Base-by-base conservation (phyloP, 2,329 filamentous ascomycete species). In the Knufia fluminis region DNA sequence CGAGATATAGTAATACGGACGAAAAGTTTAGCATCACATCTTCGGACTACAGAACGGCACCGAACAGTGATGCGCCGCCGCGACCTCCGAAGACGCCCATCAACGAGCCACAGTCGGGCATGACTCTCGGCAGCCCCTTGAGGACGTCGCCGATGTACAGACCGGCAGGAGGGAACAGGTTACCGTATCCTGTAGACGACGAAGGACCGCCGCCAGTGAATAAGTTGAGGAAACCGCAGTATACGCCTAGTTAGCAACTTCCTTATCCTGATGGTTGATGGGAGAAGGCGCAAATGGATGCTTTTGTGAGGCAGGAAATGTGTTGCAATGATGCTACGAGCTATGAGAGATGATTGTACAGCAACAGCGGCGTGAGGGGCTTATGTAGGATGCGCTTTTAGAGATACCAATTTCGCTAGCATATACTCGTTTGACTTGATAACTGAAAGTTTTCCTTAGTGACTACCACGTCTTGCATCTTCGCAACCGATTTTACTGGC, bases 151-250 rank as follows among this genome's bases (percentile, higher is more conserved):
- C 33, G 35, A 46, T 14, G 47, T 31, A 43, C 28, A 44, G 59
- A 22, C 59, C 55, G n/a, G 17, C 19, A 53, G 58, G 33, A 4
- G 60, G 62, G 36, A 56, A 55, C 38, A 58, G 65, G 7, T 75
- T 86, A 28, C 89, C 89, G 1, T 96, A 96, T 64, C 91, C 91
- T 0, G 68, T 86, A 42, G 82, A 81, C 40, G 85, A 94, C 60
- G 85, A 84, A 22, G 83, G 85, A 23, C 90, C 91, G 16, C 91
- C 91, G 2, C 73, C 78, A 4, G 88, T 94, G 6, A 94, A 94
- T 60, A 85, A 88, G 76, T 82, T 85, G 39, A 80, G 83, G 58
- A 96, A 96, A 66, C 91, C 91, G 1, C 83, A 85, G 43, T 86
- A 83, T 59, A 74, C 72, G 50, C 70, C 73, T 38, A 69, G 75